Evolutionary conservation across 78 protist genomes (phyloP), one percentile per base, ranked within the genome.

Genomic region (Mastigamoeba balamuthi): DNA sequence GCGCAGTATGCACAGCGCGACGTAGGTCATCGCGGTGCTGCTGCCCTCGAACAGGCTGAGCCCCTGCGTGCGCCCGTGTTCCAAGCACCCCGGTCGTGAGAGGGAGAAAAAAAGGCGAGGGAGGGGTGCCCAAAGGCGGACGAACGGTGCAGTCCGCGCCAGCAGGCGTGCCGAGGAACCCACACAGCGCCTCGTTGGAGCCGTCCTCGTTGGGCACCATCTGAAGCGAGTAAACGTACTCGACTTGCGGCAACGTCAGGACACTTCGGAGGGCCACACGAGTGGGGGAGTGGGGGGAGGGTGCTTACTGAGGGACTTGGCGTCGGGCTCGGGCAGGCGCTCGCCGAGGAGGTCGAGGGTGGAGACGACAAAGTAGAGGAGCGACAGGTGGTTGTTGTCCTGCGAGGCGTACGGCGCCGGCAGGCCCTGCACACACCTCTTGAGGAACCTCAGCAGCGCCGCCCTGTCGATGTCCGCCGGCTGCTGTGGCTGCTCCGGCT

Each of bases 11-110:
- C 74, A 52, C 41, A 90, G 41, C 7, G 94, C 80, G 40, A 82
- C 72, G 67, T 90, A 90, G 0, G 91, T 90, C 69, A 82, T 84
- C 27, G 94, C 90, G 8, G 81, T 35, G 69, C 43, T 69, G 17
- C 58, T 63, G 90, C 70, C 37, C 72, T n/a, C 73, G 80, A 85
- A 40, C 10, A 69, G 25, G 42, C 80, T 0, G 23, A 10, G 30
- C 48, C 40, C 25, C 44, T 4, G 17, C 37, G 29, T 3, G 63
- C 40, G n/a, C 23, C 69, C 0, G 9, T 35, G 17, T 28, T 27
- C 5, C 8, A 8, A n/a, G n/a, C 35, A 40, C 4, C 3, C 28
- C 41, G 29, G 4, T 40, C 38, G 44, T 8, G 1, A 2, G 6
- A 42, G 23, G 38, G 52, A 40, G 10, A 17, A 0, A 48, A 37